Percentiles rank a stretch among this genome's conserved stretches.
Conservation (phyloP, 306 rosid species). For the Cucumis cinereus region DNA sequence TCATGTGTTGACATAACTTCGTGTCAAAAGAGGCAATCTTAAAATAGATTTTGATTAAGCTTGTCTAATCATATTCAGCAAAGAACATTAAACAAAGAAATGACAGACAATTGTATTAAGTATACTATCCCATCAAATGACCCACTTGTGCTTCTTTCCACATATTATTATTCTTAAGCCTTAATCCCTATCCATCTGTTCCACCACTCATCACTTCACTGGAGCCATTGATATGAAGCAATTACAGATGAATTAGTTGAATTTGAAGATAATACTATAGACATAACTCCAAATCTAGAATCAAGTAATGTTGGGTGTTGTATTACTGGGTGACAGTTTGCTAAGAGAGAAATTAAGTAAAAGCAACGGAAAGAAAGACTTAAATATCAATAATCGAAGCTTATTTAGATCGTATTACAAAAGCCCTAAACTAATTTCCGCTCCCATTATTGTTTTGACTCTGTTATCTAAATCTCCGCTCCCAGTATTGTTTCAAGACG, state of each 20-base stretch:
- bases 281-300: no score
- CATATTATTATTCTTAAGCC: neutral
- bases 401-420: no score
- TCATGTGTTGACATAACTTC: neutral
- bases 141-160: slow-evolving; percentile 2
- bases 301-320: no score
- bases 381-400: no score
- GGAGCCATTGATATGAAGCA: neutral
- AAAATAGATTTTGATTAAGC: slow-evolving; percentile 6
- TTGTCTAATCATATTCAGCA: slow-evolving; percentile 8
- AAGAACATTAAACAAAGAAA: neutral
- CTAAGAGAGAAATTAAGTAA: neutral
- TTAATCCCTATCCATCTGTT: neutral
- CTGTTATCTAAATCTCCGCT: neutral
- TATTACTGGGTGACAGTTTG: no score
- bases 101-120: slow-evolving; percentile 6
- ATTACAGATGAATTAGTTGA: no score
- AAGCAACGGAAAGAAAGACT: neutral
- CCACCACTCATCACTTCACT: slow-evolving; percentile 1
- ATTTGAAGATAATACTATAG: no score
- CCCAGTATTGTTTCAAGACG: neutral
- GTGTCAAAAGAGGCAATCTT: neutral
- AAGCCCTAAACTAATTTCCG: neutral
- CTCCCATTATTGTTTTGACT: neutral
- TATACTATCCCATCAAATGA: neutral